These are phyloP conservation scores for Blastobotrys americana DNA, from an alignment of 805 yeast genomes.

Conservation along the genomic window DNA sequence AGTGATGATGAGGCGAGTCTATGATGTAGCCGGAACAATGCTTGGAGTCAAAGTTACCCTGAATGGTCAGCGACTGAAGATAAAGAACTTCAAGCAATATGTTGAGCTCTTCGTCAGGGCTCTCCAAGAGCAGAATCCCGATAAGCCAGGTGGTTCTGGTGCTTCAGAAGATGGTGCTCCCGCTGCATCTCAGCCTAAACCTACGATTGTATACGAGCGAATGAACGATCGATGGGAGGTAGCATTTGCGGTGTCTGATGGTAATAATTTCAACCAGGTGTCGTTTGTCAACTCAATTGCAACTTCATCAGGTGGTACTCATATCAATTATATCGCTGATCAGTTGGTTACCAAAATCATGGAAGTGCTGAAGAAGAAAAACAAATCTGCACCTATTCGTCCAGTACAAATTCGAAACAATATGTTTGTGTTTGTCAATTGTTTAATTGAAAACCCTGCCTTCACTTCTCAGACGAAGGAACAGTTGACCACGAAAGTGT, in stretches of 20 bases:
- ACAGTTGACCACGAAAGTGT: conserved; percentile 79
- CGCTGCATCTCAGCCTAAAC: conserved; percentile 33
- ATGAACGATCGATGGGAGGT: conserved; percentile 90
- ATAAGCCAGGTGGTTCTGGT: conserved; percentile 23
- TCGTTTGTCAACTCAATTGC: conserved; percentile 97
- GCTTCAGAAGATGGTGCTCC: conserved; percentile 28
- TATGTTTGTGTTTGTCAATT: conserved; percentile 84
- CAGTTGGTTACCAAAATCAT: conserved; percentile 71
- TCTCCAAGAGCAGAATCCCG: conserved; percentile 38
- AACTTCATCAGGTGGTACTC: conserved; percentile 95
- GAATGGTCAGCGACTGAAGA: conserved; percentile 63
- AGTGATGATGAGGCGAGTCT: conserved; percentile 86
- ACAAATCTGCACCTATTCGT: conserved; percentile 58
- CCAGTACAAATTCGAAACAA: conserved; percentile 85
- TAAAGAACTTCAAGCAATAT: conserved; percentile 74
- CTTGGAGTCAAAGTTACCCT: conserved; percentile 70
- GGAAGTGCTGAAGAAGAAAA: conserved; percentile 66
- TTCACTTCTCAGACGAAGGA: conserved; percentile 97
- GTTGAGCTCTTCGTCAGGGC: conserved; percentile 86
- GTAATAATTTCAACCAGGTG: conserved; percentile 73
- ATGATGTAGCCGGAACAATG: conserved; percentile 91
- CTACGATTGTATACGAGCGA: conserved; percentile 69
- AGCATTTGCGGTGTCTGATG: conserved; percentile 90
- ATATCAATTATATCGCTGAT: conserved; percentile 78
- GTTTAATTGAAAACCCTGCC: conserved; percentile 92